Conservation (phyloP, 2,329 filamentous ascomycete genomes). For the Aspergillus sp. region DNA sequence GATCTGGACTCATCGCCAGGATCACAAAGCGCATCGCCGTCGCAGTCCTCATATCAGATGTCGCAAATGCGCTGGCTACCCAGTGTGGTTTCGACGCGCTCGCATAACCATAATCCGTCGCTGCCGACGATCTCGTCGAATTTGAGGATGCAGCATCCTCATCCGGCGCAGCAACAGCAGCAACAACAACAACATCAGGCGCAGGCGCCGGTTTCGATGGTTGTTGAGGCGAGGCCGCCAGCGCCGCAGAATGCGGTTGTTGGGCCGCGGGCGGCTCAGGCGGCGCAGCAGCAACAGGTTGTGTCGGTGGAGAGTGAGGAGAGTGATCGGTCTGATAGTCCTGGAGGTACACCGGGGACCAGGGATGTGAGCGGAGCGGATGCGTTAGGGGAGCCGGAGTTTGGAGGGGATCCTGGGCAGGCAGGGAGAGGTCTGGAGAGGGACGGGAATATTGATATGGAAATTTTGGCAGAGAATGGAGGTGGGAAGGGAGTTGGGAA, state of each 20-base stretch:
- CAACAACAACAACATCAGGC: slow-evolving; percentile 4
- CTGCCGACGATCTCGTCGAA: slow-evolving; percentile 21
- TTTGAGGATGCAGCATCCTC: slow-evolving; percentile 18
- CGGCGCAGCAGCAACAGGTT: not conserved
- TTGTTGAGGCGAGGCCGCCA: slow-evolving; percentile 14
- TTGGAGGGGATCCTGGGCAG: slow-evolving; percentile 2
- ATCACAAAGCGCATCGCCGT: slow-evolving; percentile 1
- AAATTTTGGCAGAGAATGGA: slow-evolving; percentile 2
- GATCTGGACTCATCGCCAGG: not conserved
- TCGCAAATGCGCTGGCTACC: slow-evolving; percentile 28
- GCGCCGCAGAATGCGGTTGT: not conserved
- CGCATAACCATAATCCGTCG: slow-evolving; percentile 13
- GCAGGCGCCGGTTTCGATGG: slow-evolving; percentile 16
- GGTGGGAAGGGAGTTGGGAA: not conserved
- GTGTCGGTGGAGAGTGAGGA: slow-evolving; percentile 19
- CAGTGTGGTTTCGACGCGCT: slow-evolving; percentile 21
- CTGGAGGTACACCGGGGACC: slow-evolving; percentile 3
- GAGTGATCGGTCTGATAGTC: slow-evolving; percentile 16
- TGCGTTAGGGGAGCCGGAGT: slow-evolving; percentile 18
- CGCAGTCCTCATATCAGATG: slow-evolving; percentile 22
- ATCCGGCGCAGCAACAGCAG: slow-evolving; percentile 8
- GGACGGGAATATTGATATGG: slow-evolving; percentile 4
- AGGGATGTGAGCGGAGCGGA: slow-evolving; percentile 12
- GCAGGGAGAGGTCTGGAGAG: not conserved
- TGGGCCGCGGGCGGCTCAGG: not conserved